Percentiles rank a stretch among this genome's conserved stretches.
Conservation (phyloP, 805 yeast species). For the Pichia cephalocereana region DNA sequence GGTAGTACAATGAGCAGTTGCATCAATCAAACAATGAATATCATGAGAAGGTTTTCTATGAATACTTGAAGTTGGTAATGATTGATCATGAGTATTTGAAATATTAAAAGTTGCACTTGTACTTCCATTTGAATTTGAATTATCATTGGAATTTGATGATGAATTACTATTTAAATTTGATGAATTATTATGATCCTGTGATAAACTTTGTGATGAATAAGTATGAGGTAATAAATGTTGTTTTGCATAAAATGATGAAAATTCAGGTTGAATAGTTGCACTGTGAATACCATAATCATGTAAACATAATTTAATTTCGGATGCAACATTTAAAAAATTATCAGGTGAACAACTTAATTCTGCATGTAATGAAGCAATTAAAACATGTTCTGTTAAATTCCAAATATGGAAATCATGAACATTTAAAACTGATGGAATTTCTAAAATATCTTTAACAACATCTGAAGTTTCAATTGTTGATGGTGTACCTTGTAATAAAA, state of each 20-base stretch:
- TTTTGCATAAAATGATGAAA: slow-evolving; percentile 31
- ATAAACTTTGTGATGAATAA: slow-evolving; percentile 15
- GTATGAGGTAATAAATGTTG: slow-evolving; percentile 22
- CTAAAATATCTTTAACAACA: slow-evolving; percentile 58
- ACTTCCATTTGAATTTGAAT: neutral
- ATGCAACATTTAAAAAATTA: slow-evolving; percentile 60
- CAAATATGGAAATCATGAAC: slow-evolving; percentile 95
- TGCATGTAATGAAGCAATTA: slow-evolving; percentile 85
- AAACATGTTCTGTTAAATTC: slow-evolving; percentile 83
- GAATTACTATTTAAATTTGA: neutral
- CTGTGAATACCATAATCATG: slow-evolving; percentile 84
- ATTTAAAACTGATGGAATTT: slow-evolving; percentile 65
- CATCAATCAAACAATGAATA: slow-evolving; percentile 39
- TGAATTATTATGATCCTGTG: neutral
- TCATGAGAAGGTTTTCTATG: slow-evolving; percentile 13
- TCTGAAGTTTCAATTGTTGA: slow-evolving; percentile 66
- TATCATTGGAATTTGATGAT: neutral
- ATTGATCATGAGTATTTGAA: neutral
- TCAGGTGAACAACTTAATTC: slow-evolving; percentile 60
- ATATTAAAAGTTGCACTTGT: neutral
- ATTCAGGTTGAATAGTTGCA: slow-evolving; percentile 96
- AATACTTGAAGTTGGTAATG: slow-evolving; percentile 7
- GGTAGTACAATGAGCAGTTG: slow-evolving; percentile 43
- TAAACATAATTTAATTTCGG: slow-evolving; percentile 65
- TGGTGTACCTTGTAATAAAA: slow-evolving; percentile 89